A percentile compares a stretch with the other conserved stretches of the same genome.
These are phyloP conservation scores for Suillus clintonianus DNA, from an alignment of 768 basidiomycete species.

Conservation along the genomic window DNA sequence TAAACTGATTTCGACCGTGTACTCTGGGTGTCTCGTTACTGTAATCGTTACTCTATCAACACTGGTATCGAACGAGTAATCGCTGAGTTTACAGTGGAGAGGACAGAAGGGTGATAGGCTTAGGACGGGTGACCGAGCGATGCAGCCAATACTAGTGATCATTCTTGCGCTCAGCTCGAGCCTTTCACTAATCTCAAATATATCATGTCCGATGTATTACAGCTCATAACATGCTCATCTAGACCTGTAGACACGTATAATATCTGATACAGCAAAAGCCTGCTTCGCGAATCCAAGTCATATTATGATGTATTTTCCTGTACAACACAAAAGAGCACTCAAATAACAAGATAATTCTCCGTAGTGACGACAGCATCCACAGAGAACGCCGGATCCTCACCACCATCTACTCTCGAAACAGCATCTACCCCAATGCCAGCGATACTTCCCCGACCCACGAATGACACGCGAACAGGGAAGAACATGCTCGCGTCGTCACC, in stretches of 20 bases:
- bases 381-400: constrained; percentile 55
- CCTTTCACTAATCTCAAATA: neutral
- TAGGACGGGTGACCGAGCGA: too few relatives aligned
- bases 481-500: constrained; percentile 83
- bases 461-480: constrained; percentile 89
- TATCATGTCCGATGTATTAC: neutral
- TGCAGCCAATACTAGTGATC: neutral
- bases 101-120: too few relatives aligned
- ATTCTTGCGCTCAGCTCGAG: neutral
- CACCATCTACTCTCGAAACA: constrained; percentile 54
- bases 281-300: neutral
- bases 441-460: constrained; percentile 79
- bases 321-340: constrained; percentile 5
- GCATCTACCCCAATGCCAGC: constrained; percentile 69
- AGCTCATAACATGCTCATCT: neutral
- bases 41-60: too few relatives aligned
- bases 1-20: too few relatives aligned
- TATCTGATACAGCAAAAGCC: neutral
- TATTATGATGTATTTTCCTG: neutral
- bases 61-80: neutral
- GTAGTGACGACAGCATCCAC: constrained; percentile 53
- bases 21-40: too few relatives aligned
- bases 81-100: neutral
- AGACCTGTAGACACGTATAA: neutral
- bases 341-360: constrained; percentile 61